Base-by-base conservation (phyloP, 192 early-diverging fungal genomes). In the Entomortierella parvispora region DNA sequence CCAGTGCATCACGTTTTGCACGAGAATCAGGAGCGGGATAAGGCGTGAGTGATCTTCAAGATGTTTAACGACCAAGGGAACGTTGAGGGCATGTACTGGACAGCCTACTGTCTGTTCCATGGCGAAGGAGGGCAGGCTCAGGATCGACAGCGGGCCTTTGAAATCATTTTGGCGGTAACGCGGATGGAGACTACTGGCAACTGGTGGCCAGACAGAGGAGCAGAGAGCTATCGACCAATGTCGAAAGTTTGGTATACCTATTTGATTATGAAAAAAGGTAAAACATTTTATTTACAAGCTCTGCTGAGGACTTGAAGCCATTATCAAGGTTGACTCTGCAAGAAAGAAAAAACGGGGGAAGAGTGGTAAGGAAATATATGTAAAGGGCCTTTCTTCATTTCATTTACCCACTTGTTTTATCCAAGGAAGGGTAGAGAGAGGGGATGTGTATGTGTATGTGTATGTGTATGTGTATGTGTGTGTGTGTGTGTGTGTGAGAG, bases 31-130 rank as follows among this genome's bases (percentile, higher is more conserved):
- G 62, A 74, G 44, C 62, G 71, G 4, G 71, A 65, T 14, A 47
- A 58, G 50, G 71, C 71, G 1, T 74, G 71, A 63, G 29, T n/a
- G 37, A 74, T 74, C 25, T 74, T 74, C 26, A 74, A 74, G 47
- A 42, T 20, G 18, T 60, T 65, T 40, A 53, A 56, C n/a, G 71
- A 74, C 20, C 49, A 60, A 22, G 63, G 63, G 0, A 65, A 74
- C 34, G 56, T 62, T 1, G 71, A 74, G 32, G 71, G 63, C 29
- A 74, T 74, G 71, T 74, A 74, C 47, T 74, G 71, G 71, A 66
- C 71, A 22, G 71, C 54, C 2, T 74, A 74, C 22, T 74, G 66
- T 40, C 37, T 74, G 29, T 74, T 74, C 71, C 71, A 74, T 42
- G 71, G 71, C 17, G 71, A 74, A 26, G 71, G 71, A 0, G 71